Evolutionary conservation across 768 basidiomycete species (phyloP).

Genomic region (Tricholoma bakamatsutake): DNA sequence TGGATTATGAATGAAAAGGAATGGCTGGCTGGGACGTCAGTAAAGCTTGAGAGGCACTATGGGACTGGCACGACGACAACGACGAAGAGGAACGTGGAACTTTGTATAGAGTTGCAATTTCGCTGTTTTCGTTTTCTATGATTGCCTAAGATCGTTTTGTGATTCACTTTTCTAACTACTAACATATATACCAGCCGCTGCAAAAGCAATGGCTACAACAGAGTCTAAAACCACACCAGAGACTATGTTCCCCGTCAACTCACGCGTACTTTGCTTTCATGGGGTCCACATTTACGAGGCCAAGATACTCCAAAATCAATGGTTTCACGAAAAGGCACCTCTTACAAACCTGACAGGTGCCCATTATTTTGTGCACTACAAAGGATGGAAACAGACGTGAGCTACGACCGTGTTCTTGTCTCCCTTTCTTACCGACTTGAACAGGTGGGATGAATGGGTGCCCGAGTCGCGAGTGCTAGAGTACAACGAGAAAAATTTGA

Average conservation of each 20-base stretch:
- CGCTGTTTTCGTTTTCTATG: no score
- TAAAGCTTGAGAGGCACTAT: not conserved
- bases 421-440: not conserved
- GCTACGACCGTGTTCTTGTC: constrained; percentile 19
- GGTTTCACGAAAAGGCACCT: constrained; percentile 58
- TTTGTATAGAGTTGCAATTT: not conserved
- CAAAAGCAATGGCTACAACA: constrained; percentile 12
- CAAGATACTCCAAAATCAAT: constrained; percentile 70
- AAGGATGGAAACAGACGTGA: constrained; percentile 98
- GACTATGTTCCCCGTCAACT: constrained; percentile 48
- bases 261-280: constrained; percentile 90
- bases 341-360: constrained; percentile 59
- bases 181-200: not conserved
- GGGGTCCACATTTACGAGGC: constrained; percentile 96
- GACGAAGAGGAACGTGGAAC: not conserved
- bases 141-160: not conserved
- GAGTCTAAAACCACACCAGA: constrained; percentile 21
- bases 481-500: constrained; percentile 73
- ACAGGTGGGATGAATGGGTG: constrained; percentile 98
- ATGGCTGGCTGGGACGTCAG: not conserved
- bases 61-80: not conserved
- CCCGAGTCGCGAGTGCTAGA: constrained; percentile 77
- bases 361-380: constrained; percentile 96
- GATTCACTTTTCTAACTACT: not conserved
- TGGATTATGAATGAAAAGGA: not conserved